phyloP scores from a whole-genome alignment of 306 rosid species.

The Gastrolobium villosum region DNA sequence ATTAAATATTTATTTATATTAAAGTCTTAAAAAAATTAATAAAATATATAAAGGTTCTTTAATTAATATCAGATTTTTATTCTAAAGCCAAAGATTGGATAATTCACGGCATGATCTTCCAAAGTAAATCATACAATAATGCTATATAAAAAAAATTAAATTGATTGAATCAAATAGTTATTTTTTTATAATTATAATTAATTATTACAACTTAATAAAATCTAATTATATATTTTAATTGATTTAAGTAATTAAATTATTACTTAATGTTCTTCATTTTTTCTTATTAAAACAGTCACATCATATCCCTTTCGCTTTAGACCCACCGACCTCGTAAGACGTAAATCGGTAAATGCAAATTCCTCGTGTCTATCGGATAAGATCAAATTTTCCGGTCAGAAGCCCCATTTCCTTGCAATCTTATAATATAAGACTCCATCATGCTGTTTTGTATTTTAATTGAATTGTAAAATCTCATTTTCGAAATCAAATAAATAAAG shows the following conservation, averaged over 20 bases:
- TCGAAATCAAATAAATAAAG: background rate
- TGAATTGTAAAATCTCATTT: background rate
- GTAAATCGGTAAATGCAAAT: background rate
- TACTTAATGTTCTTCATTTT: background rate
- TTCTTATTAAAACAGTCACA: background rate
- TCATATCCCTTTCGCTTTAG: conserved; percentile 3
- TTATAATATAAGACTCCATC: background rate
- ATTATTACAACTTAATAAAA: background rate
- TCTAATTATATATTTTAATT: too few relatives aligned
- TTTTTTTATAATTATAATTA: too few relatives aligned
- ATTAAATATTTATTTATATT: background rate
- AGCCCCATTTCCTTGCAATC: conserved; percentile 38
- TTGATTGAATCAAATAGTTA: too few relatives aligned
- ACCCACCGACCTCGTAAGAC: conserved; percentile 3
- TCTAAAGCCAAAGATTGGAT: background rate
- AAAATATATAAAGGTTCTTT: too few relatives aligned
- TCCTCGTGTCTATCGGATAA: conserved; percentile 43
- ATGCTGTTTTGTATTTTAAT: background rate
- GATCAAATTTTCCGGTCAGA: conserved; percentile 32
- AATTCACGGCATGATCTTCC: background rate
- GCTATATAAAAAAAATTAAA: background rate
- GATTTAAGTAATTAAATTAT: too few relatives aligned
- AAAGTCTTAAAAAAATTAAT: too few relatives aligned
- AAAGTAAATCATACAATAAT: background rate
- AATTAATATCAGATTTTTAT: too few relatives aligned